Evolutionary conservation across 495 filamentous ascomycete species (phyloP).

Genomic region (Chaetomium cochliodes): DNA sequence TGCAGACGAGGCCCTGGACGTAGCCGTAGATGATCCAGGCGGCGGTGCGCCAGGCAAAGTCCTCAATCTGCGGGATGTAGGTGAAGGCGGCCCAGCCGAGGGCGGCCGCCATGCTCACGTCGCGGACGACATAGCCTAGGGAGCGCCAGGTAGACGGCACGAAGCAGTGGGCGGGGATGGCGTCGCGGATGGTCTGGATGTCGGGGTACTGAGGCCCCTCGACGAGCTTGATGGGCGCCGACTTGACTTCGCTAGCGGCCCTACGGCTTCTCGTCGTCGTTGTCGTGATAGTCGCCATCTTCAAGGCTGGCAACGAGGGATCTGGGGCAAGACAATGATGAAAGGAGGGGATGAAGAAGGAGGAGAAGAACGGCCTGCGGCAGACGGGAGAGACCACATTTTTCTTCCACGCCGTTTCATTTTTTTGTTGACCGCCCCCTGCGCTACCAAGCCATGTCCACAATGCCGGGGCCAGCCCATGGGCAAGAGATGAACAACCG

Average conservation of each 20-base stretch:
- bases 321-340: neutral
- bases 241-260: slow-evolving; percentile 15
- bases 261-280: slow-evolving; percentile 27
- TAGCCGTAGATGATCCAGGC: slow-evolving; percentile 70
- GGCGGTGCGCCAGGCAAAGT: slow-evolving; percentile 49
- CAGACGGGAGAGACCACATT: slow-evolving; percentile 3
- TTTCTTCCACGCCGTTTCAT: slow-evolving; percentile 16
- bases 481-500: neutral
- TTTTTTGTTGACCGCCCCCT: slow-evolving; percentile 16
- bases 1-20: slow-evolving; percentile 72
- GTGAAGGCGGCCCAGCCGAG: slow-evolving; percentile 66
- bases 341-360: neutral
- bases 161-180: slow-evolving; percentile 80
- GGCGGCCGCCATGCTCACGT: slow-evolving; percentile 57
- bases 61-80: slow-evolving; percentile 59
- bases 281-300: slow-evolving; percentile 26
- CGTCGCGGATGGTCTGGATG: slow-evolving; percentile 75
- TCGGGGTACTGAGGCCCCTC: slow-evolving; percentile 63
- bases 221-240: slow-evolving; percentile 54
- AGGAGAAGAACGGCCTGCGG: neutral
- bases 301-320: neutral
- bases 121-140: slow-evolving; percentile 66
- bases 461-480: slow-evolving; percentile 1
- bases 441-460: slow-evolving; percentile 7
- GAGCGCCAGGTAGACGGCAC: slow-evolving; percentile 62